Percentiles rank a stretch among this genome's conserved stretches.
Conservation (phyloP, 192 early-diverging fungal genomes). For the Mortierella hygrophila region DNA sequence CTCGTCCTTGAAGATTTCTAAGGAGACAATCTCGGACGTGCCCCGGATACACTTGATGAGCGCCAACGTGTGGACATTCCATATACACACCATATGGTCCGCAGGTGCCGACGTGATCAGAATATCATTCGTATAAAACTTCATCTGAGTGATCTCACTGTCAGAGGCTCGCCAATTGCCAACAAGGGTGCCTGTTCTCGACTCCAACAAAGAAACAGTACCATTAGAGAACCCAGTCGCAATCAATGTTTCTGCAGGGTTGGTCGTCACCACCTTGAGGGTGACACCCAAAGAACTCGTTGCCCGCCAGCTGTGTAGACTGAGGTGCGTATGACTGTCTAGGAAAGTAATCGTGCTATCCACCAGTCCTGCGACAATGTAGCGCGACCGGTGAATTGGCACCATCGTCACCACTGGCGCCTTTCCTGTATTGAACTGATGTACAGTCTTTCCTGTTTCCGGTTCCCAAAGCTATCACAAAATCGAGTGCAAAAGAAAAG, state of each 20-base stretch:
- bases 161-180: conserved; percentile 70
- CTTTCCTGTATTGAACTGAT: conserved; percentile 64
- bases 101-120: conserved; percentile 66
- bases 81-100: conserved; percentile 69
- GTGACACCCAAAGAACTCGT: conserved; percentile 34
- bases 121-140: conserved; percentile 68
- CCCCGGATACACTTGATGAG: conserved; percentile 69
- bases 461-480: conserved; percentile 66
- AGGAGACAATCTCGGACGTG: conserved; percentile 64
- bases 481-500: background rate
- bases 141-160: conserved; percentile 68
- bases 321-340: conserved; percentile 41
- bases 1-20: conserved; percentile 73
- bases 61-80: conserved; percentile 62
- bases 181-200: conserved; percentile 66
- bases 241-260: conserved; percentile 63
- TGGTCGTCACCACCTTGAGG: conserved; percentile 57
- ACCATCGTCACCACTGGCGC: conserved; percentile 60
- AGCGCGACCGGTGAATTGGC: conserved; percentile 63
- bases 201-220: conserved; percentile 65
- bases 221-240: conserved; percentile 68
- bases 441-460: conserved; percentile 61
- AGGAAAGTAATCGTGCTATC: conserved; percentile 64
- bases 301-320: conserved; percentile 41
- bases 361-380: conserved; percentile 61